Evolutionary conservation across 495 filamentous ascomycete species (phyloP).

Genomic region (Trichoderma erinaceum): DNA sequence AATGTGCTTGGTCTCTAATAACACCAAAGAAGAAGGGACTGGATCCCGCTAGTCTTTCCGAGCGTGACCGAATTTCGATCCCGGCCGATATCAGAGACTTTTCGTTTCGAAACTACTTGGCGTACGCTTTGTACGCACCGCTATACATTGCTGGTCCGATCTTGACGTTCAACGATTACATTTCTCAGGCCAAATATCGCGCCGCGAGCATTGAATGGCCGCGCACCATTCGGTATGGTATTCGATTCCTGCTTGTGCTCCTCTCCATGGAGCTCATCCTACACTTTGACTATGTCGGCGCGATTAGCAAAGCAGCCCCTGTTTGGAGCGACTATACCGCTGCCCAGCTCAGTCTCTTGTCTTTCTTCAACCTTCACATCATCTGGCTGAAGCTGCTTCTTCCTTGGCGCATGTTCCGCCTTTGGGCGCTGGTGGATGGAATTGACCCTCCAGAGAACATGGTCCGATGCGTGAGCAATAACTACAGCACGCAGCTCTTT

Average conservation of each 20-base stretch:
- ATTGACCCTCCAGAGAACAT: slow-evolving; percentile 98
- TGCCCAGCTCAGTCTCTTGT: slow-evolving; percentile 82
- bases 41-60: slow-evolving; percentile 76
- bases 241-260: slow-evolving; percentile 75
- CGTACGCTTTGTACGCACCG: slow-evolving; percentile 84
- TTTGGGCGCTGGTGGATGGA: slow-evolving; percentile 85
- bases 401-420: slow-evolving; percentile 94
- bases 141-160: slow-evolving; percentile 92
- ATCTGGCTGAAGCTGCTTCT: slow-evolving; percentile 97
- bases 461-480: slow-evolving; percentile 93
- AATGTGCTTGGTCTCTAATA: slow-evolving; percentile 43
- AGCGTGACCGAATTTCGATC: slow-evolving; percentile 73
- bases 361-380: slow-evolving; percentile 93
- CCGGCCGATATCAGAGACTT: slow-evolving; percentile 67
- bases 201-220: slow-evolving; percentile 56
- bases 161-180: slow-evolving; percentile 96
- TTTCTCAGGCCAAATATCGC: slow-evolving; percentile 71
- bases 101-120: slow-evolving; percentile 75
- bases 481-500: slow-evolving; percentile 86
- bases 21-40: slow-evolving; percentile 93
- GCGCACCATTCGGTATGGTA: slow-evolving; percentile 68
- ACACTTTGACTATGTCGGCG: slow-evolving; percentile 89
- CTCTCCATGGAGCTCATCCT: slow-evolving; percentile 92
- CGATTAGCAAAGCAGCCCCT: slow-evolving; percentile 77
- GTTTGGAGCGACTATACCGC: slow-evolving; percentile 79